phyloP scores from a whole-genome alignment of 2,329 filamentous ascomycete species.

The Xylariaceae sp. region DNA sequence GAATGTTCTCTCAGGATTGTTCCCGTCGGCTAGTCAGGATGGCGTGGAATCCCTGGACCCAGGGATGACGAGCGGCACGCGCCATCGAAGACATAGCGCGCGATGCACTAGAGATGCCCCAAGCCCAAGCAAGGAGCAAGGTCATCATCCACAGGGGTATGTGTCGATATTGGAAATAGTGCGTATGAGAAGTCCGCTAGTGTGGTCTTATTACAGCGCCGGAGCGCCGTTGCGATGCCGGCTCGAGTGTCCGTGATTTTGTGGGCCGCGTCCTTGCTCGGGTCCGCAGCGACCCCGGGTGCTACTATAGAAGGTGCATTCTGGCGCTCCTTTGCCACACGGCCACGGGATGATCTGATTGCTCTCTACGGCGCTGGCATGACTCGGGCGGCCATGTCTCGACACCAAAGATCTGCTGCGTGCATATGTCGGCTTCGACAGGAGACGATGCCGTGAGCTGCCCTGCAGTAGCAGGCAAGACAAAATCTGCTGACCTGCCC shows the following conservation, averaged over 20 bases:
- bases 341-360: too few species aligned
- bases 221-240: constrained; percentile 1
- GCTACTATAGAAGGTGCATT: not conserved
- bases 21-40: not conserved
- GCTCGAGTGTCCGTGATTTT: not conserved
- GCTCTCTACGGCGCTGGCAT: too few species aligned
- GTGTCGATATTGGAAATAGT: not conserved
- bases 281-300: not conserved
- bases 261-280: not conserved
- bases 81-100: not conserved
- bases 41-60: not conserved
- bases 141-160: not conserved
- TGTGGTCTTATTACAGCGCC: not conserved
- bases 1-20: not conserved
- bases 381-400: too few species aligned
- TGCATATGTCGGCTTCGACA: too few species aligned
- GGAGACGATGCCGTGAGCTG: too few species aligned
- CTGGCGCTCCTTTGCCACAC: too few species aligned
- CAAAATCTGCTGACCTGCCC: too few species aligned
- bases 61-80: not conserved
- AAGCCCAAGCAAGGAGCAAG: too few species aligned
- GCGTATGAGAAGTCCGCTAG: constrained; percentile 1
- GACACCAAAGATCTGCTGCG: too few species aligned
- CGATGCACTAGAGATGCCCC: not conserved
- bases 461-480: too few species aligned